These are phyloP conservation scores for Amylostereum chailletii DNA, from an alignment of 1,284 basidiomycete genomes.

Conservation along the genomic window DNA sequence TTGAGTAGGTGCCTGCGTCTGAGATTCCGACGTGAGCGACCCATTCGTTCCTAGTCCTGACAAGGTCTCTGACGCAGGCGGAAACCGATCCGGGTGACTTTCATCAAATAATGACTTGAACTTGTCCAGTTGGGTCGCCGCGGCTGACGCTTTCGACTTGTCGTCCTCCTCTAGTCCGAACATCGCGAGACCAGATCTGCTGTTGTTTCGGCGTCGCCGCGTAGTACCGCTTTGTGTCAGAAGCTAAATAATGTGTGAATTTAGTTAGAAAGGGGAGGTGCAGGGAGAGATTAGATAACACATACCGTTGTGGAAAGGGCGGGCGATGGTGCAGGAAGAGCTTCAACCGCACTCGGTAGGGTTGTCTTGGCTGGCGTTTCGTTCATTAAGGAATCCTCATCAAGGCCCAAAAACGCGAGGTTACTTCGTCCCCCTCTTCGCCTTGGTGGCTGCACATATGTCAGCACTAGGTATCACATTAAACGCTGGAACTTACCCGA, in stretches of 20 bases:
- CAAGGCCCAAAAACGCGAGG: not conserved
- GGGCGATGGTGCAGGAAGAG: not conserved
- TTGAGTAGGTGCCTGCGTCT: constrained; percentile 18
- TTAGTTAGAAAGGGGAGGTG: too few relatives aligned
- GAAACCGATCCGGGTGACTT: constrained; percentile 40
- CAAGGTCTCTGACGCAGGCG: constrained; percentile 3
- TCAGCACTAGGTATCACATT: not conserved
- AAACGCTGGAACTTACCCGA: constrained; percentile 11
- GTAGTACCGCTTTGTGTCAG: too few relatives aligned
- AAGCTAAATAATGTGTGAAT: too few relatives aligned
- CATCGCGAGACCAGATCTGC: constrained; percentile 5
- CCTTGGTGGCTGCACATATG: constrained; percentile 6
- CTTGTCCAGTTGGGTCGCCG: constrained; percentile 52
- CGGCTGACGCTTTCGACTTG: constrained; percentile 24
- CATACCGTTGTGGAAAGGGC: not conserved
- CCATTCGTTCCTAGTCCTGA: constrained; percentile 13
- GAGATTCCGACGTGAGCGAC: constrained; percentile 29
- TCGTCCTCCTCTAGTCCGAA: constrained; percentile 13
- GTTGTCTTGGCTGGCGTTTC: not conserved
- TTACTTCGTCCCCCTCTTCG: not conserved
- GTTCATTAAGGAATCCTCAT: not conserved
- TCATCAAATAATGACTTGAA: constrained; percentile 66
- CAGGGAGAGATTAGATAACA: too few relatives aligned
- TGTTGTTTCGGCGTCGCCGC: not conserved
- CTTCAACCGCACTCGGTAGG: not conserved